These are phyloP conservation scores for Tolypocladium amazonense DNA, from an alignment of 2,329 filamentous ascomycete species.

Conservation along the genomic window DNA sequence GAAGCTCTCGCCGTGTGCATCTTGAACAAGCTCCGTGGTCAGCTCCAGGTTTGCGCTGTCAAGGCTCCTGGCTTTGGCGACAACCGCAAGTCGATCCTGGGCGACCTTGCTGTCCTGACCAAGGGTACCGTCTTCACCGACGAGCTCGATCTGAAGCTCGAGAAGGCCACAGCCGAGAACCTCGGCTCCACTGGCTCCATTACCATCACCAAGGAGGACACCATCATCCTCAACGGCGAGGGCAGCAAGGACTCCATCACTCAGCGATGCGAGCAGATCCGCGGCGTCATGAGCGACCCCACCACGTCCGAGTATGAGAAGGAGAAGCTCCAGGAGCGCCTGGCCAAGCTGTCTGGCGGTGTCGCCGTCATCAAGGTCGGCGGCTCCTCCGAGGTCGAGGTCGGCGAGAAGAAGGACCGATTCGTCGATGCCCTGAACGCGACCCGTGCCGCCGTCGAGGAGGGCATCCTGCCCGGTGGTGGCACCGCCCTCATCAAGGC, in stretches of 20 bases:
- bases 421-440: slow-evolving; percentile 98
- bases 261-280: slow-evolving; percentile 98
- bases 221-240: slow-evolving; percentile 94
- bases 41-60: slow-evolving; percentile 96
- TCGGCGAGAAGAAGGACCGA: slow-evolving; percentile 99
- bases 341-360: slow-evolving; percentile 97
- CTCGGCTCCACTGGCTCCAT: slow-evolving; percentile 95
- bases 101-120: slow-evolving; percentile 90
- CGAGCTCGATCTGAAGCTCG: slow-evolving; percentile 97
- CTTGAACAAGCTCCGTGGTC: slow-evolving; percentile 98
- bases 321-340: slow-evolving; percentile 99
- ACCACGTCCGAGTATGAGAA: slow-evolving; percentile 98
- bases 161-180: slow-evolving; percentile 94
- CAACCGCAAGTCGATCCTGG: slow-evolving; percentile 99
- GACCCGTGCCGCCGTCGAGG: slow-evolving; percentile 94
- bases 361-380: slow-evolving; percentile 99
- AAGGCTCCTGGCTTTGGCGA: slow-evolving; percentile 99
- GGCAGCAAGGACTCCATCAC: slow-evolving; percentile 88
- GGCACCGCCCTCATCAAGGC: slow-evolving; percentile 98
- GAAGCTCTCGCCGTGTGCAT: slow-evolving; percentile 98
- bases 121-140: slow-evolving; percentile 97
- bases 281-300: slow-evolving; percentile 88
- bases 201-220: slow-evolving; percentile 99
- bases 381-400: slow-evolving; percentile 94
- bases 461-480: slow-evolving; percentile 97